Evolutionary conservation across 257 asterid species (phyloP).

Genomic region (Paraleonurus japonicus): DNA sequence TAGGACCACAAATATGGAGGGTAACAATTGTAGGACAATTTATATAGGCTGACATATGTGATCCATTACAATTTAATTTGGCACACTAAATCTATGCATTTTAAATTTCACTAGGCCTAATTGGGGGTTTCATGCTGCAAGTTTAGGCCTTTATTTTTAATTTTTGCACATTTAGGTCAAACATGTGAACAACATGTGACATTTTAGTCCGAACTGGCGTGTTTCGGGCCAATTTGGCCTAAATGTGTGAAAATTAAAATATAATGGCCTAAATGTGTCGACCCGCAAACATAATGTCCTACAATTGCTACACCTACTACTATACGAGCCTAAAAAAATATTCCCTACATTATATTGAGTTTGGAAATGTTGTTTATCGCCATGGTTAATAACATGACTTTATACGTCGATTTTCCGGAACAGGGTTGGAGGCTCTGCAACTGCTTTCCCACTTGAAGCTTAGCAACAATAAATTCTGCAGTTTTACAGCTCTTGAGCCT

Average conservation of each 20-base stretch:
- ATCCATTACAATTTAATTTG: neutral
- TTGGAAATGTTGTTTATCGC: neutral
- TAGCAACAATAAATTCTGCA: conserved; percentile 59
- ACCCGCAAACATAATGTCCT: too few species aligned
- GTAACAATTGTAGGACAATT: neutral
- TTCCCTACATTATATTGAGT: too few species aligned
- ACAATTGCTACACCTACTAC: too few species aligned
- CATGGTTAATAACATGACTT: neutral
- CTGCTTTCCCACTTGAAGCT: conserved; percentile 79
- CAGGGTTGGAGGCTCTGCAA: conserved; percentile 92
- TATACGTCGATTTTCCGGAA: neutral
- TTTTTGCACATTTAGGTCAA: too few species aligned
- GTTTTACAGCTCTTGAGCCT: conserved; percentile 77
- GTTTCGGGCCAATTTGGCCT: neutral
- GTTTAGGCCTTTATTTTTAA: too few species aligned
- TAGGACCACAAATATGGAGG: neutral
- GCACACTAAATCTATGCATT: too few species aligned
- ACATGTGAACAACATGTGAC: too few species aligned
- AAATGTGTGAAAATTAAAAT: too few species aligned
- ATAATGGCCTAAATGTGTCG: neutral
- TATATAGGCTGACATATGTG: neutral
- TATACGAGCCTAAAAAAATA: too few species aligned
- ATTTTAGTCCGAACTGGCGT: neutral
- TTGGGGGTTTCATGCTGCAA: too few species aligned
- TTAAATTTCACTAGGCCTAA: too few species aligned